These are phyloP conservation scores for Escallonia herrerae DNA, from an alignment of 129 eudicot species.

Conservation along the genomic window DNA sequence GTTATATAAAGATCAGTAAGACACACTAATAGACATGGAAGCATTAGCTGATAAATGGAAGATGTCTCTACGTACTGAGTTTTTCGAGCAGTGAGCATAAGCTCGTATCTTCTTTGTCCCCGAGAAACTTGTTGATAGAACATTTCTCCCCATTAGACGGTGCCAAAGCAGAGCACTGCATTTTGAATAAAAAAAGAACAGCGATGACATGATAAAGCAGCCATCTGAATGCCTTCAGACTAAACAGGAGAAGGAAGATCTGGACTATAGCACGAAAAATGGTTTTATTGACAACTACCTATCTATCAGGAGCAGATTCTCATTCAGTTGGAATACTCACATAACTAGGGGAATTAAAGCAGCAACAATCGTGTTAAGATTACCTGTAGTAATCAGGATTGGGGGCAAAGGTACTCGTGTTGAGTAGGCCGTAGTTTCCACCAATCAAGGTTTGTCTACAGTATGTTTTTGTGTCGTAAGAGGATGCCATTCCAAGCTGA, in stretches of 20 bases:
- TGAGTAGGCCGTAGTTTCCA: slow-evolving; percentile 84
- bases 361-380: background rate
- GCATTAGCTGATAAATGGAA: background rate
- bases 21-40: background rate
- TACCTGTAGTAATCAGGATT: slow-evolving; percentile 92
- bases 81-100: slow-evolving; percentile 73
- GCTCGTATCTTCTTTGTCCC: slow-evolving; percentile 64
- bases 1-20: slow-evolving; percentile 9
- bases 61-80: slow-evolving; percentile 34
- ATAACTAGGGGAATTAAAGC: too few relatives aligned
- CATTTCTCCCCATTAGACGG: slow-evolving; percentile 81
- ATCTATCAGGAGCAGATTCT: too few relatives aligned
- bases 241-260: background rate
- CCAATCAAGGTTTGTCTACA: slow-evolving; percentile 84
- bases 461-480: slow-evolving; percentile 70
- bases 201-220: too few relatives aligned
- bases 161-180: slow-evolving; percentile 95
- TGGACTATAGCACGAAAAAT: background rate
- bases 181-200: background rate
- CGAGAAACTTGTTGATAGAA: slow-evolving; percentile 45
- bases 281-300: slow-evolving; percentile 1
- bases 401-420: slow-evolving; percentile 47
- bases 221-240: too few relatives aligned
- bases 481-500: slow-evolving; percentile 81
- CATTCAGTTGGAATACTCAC: too few relatives aligned